Percentiles rank a stretch among this genome's conserved stretches.
Evolutionary conservation across 2,329 filamentous ascomycete genomes (phyloP).

Genomic region (Emmonsia crescens): DNA sequence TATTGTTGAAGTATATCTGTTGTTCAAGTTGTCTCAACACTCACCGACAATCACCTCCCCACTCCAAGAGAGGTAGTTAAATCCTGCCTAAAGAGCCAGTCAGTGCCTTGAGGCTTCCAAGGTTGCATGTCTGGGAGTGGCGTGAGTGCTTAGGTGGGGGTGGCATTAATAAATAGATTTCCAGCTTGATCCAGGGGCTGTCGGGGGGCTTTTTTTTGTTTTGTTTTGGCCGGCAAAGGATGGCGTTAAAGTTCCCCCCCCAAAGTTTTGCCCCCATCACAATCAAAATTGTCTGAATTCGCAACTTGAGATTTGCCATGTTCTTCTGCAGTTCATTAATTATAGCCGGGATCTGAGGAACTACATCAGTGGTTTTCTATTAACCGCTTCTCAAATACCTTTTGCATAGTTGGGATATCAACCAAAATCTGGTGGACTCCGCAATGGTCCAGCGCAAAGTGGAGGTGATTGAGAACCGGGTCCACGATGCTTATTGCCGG

Average conservation of each 20-base stretch:
- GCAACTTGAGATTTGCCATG: background rate
- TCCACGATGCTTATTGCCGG: background rate
- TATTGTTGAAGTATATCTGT: no score
- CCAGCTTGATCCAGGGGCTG: no score
- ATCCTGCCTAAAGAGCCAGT: no score
- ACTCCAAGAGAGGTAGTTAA: no score
- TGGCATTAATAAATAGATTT: no score
- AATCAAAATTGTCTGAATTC: no score
- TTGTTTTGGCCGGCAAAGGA: background rate
- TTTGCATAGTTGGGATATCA: background rate
- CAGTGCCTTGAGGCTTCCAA: no score
- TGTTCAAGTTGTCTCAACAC: no score
- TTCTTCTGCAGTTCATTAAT: background rate
- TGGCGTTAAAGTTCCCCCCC: background rate
- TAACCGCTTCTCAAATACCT: background rate
- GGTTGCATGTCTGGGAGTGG: no score
- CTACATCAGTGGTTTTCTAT: background rate
- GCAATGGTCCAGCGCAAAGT: background rate
- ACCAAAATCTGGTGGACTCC: no score
- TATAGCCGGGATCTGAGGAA: background rate
- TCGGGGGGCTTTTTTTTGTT: no score
- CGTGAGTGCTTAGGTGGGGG: background rate
- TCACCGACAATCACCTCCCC: no score
- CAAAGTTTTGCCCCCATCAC: background rate
- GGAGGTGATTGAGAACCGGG: background rate